Evolutionary conservation across 2,329 filamentous ascomycete genomes (phyloP).

Genomic region (Fusarium stilboides): DNA sequence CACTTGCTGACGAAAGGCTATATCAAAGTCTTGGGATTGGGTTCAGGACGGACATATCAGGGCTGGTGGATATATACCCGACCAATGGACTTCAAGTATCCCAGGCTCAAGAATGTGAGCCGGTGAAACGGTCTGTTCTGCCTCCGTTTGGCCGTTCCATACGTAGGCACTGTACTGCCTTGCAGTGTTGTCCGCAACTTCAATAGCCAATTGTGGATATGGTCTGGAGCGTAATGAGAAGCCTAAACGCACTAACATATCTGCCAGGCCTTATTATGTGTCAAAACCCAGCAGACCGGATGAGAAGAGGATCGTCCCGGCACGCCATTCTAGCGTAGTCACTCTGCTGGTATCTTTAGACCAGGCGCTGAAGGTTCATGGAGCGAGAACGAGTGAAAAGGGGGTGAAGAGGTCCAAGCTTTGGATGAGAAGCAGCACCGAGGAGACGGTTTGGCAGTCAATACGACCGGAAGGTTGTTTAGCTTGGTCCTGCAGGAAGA

Average conservation of each 20-base stretch:
- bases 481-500: slow-evolving; percentile 22
- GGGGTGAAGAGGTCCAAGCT: slow-evolving; percentile 23
- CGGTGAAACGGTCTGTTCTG: slow-evolving; percentile 1
- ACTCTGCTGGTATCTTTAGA: slow-evolving; percentile 32
- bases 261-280: background rate
- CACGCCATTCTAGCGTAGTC: slow-evolving; percentile 44
- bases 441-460: slow-evolving; percentile 36
- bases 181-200: background rate
- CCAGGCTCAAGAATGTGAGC: slow-evolving; percentile 5
- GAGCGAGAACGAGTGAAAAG: slow-evolving; percentile 9
- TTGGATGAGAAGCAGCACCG: slow-evolving; percentile 26
- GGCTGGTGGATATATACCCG: slow-evolving; percentile 2
- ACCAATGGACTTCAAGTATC: slow-evolving; percentile 3
- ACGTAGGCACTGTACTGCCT: background rate
- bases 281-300: slow-evolving; percentile 42
- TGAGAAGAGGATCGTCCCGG: slow-evolving; percentile 44
- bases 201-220: slow-evolving; percentile 4
- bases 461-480: slow-evolving; percentile 27
- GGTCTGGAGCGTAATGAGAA: background rate
- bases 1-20: slow-evolving; percentile 34
- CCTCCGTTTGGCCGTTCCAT: background rate
- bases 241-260: slow-evolving; percentile 1
- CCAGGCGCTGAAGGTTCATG: slow-evolving; percentile 14
- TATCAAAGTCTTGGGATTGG: slow-evolving; percentile 6
- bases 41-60: background rate